phyloP scores from a whole-genome alignment of 2,329 filamentous ascomycete genomes.

The Pseudonectria buxi region DNA sequence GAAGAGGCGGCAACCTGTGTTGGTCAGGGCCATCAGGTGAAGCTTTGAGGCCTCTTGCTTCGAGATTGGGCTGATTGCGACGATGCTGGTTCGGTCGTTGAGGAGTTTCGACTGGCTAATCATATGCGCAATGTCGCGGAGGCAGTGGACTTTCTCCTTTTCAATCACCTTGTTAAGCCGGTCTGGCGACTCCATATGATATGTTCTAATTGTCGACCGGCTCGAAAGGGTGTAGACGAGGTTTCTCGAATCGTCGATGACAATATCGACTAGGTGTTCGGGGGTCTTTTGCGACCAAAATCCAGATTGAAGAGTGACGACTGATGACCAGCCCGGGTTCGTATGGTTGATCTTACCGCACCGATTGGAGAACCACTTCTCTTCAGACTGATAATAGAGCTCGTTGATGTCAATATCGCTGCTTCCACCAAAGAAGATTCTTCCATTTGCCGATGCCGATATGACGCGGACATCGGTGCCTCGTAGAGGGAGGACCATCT shows the following conservation, averaged over 20 bases:
- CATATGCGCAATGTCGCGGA: slow-evolving; percentile 78
- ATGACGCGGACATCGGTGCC: slow-evolving; percentile 74
- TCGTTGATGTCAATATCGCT: slow-evolving; percentile 85
- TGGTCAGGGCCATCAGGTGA: slow-evolving; percentile 84
- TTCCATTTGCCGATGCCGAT: slow-evolving; percentile 72
- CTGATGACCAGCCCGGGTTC: slow-evolving; percentile 61
- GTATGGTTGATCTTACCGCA: slow-evolving; percentile 88
- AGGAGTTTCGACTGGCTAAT: slow-evolving; percentile 68
- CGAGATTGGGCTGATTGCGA: slow-evolving; percentile 80
- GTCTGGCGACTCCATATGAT: slow-evolving; percentile 67
- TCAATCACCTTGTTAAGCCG: slow-evolving; percentile 59
- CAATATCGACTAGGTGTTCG: slow-evolving; percentile 71
- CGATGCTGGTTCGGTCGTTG: slow-evolving; percentile 62
- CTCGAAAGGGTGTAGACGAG: slow-evolving; percentile 89
- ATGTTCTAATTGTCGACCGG: slow-evolving; percentile 82
- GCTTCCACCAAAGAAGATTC: slow-evolving; percentile 85
- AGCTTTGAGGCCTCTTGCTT: slow-evolving; percentile 72
- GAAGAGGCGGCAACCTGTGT: slow-evolving; percentile 85
- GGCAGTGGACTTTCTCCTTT: slow-evolving; percentile 54
- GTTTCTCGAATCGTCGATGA: slow-evolving; percentile 79
- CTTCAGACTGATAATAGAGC: slow-evolving; percentile 92
- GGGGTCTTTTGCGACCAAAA: slow-evolving; percentile 45
- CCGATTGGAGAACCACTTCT: slow-evolving; percentile 89
- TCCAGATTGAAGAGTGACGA: slow-evolving; percentile 45
- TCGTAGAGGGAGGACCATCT: slow-evolving; percentile 71